Base-by-base conservation (phyloP, 192 early-diverging fungal genomes). In the Coemansia sp. region DNA sequence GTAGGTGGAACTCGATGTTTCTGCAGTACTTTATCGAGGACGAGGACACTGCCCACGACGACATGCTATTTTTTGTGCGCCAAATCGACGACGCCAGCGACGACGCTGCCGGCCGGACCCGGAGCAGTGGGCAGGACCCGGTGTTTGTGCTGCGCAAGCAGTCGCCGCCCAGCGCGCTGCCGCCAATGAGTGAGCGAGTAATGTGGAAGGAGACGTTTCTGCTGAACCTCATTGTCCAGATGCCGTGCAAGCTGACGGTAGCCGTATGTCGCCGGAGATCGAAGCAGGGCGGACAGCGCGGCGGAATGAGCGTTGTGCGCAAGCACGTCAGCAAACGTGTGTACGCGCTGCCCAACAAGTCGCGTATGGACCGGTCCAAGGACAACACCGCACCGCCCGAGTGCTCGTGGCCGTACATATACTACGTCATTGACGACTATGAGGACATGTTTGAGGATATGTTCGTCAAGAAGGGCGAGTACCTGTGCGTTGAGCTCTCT, bases 141-240 rank as follows among this genome's bases (percentile, higher is more conserved):
- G 88, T 95, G 4, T 90, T 95, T 81, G 92, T 95, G 27, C 87
- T 88, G 66, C 86, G 93, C 29, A 92, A 91, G 58, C 81, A 88
- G 38, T 58, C 81, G 62, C 75, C 78, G 20, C 84, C 87, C 4
- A 74, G 72, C 32, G 77, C 62, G 20, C 61, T 90, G 82, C 91
- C 91, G 45, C 69, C 71, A 13, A 76, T 94, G 53, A 83, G 85
- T 55, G 87, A 90, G 45, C 67, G 87, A 23, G 85, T 96, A 12
- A 85, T 92, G 70, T 96, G 94, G 94, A 93, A 92, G 65, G 90
- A 93, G 70, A 94, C 94, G 4, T 93, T 96, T 64, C 88, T 93
- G 61, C 82, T 96, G 52, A 96, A 96, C 57, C 84, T 96, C 18
- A 94, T 96, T 62, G 87, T 92, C 38, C 94, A 95, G 82, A 83